Evolutionary conservation across 352 stramenopile species (phyloP), one percentile per base, ranked within the genome.

Genomic region (Proteromonas lacertae): DNA sequence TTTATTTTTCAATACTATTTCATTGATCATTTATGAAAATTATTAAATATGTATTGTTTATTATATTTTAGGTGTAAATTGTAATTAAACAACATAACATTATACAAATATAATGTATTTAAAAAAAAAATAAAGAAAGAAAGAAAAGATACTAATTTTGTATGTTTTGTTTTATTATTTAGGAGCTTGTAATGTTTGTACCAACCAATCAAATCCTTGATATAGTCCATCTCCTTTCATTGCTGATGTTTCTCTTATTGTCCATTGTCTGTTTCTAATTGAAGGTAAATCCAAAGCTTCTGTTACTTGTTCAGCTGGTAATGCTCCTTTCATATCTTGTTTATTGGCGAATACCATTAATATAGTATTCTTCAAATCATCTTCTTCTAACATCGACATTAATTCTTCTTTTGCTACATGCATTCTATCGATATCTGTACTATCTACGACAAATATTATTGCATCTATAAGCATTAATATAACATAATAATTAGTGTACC

Each of bases 261-360:
- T 91, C 87, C 87, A 99, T 56, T 99, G 82, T 38, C 87, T 63
- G 61, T 92, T 93, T 45, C 82, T 73, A 40, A 99, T 90, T 42
- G 93, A 72, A 28, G 80, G 80, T 33, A 97, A 59, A 18, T 77
- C 82, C 47, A 98, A 69, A 2, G 79, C 78, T 55, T 98, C 83
- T 42, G n/a, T 30, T 9, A 56, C 53, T 23, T 53, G 44, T 12
- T 39, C 56, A 14, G 41, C 36, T 30, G 43, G 61, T 16, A 78
- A 55, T 3, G 82, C 77, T 18, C 81, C 81, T 35, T 80, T 83
- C 45, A 93, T 78, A 64, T 96, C 83, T 55, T 99, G 86, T 49
- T 99, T 99, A 58, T 99, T 99, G 21, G 86, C 86, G 62, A 97
- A 96, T 10, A 99, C 81, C 24, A 98, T 54, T 45, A 99, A 53